phyloP scores from a whole-genome alignment of 1,284 basidiomycete species.

The Cutaneotrichosporon arboriforme region DNA sequence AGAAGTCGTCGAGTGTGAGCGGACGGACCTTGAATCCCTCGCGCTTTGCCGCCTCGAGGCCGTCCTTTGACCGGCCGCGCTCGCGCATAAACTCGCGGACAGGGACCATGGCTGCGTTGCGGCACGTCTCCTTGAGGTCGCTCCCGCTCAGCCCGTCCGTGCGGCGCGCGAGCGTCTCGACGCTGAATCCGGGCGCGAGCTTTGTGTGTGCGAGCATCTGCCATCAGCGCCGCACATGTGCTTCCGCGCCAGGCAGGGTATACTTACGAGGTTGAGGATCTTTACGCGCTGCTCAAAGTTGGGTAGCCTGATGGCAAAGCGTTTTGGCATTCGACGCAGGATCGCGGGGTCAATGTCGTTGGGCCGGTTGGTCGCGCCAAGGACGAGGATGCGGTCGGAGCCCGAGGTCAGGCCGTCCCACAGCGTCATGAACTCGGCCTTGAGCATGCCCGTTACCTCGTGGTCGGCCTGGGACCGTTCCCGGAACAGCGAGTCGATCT shows the following conservation, averaged over 20 bases:
- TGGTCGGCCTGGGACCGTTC: conserved; percentile 84
- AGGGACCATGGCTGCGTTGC: conserved; percentile 85
- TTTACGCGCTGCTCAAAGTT: conserved; percentile 74
- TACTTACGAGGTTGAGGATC: conserved; percentile 74
- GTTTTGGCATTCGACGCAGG: conserved; percentile 92
- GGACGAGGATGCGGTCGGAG: conserved; percentile 73
- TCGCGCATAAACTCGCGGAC: conserved; percentile 77
- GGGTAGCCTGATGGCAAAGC: conserved; percentile 85
- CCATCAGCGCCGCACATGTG: not conserved
- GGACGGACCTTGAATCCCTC: conserved; percentile 72
- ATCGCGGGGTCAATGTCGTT: conserved; percentile 84
- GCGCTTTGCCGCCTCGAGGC: conserved; percentile 44
- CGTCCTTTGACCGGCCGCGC: conserved; percentile 48
- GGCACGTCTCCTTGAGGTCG: conserved; percentile 90
- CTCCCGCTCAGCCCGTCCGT: conserved; percentile 82
- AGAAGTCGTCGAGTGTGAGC: conserved; percentile 65
- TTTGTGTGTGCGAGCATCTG: conserved; percentile 80
- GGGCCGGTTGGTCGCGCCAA: conserved; percentile 94
- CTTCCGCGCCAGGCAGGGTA: not conserved
- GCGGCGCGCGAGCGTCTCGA: conserved; percentile 63
- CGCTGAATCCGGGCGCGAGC: conserved; percentile 61
- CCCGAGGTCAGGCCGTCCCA: conserved; percentile 96
- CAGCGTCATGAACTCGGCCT: conserved; percentile 99
- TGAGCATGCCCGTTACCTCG: conserved; percentile 99
- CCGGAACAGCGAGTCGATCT: conserved; percentile 82